Evolutionary conservation across 2,329 filamentous ascomycete genomes (phyloP).

Genomic region (Pseudogymnoascus sp.): DNA sequence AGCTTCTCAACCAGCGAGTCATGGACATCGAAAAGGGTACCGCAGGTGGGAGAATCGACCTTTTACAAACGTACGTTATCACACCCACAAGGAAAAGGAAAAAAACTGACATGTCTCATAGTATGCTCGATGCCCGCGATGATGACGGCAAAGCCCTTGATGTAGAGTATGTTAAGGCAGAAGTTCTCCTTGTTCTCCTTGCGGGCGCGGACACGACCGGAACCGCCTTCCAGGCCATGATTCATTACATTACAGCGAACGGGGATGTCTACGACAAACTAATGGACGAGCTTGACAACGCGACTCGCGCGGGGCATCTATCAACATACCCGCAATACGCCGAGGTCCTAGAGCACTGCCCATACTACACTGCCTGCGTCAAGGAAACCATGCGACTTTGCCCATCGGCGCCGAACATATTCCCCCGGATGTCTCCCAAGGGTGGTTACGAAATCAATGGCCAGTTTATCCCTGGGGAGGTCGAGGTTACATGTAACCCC

Average conservation of each 20-base stretch:
- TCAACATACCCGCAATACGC: slow-evolving; percentile 35
- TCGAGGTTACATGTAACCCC: slow-evolving; percentile 40
- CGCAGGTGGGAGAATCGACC: slow-evolving; percentile 38
- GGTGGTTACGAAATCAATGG: slow-evolving; percentile 23
- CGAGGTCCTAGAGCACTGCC: slow-evolving; percentile 36
- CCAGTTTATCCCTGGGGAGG: slow-evolving; percentile 22
- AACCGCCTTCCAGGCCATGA: slow-evolving; percentile 42
- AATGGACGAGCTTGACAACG: slow-evolving; percentile 40
- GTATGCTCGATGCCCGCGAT: slow-evolving; percentile 32
- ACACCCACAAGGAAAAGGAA: slow-evolving; percentile 11
- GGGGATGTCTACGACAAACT: slow-evolving; percentile 37
- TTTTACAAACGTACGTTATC: slow-evolving; percentile 42
- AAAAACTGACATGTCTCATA: slow-evolving; percentile 1
- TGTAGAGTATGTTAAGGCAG: slow-evolving; percentile 19
- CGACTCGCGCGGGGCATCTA: slow-evolving; percentile 28
- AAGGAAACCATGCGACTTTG: slow-evolving; percentile 44
- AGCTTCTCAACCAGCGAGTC: slow-evolving; percentile 41
- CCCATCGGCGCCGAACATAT: slow-evolving; percentile 44
- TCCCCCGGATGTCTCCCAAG: slow-evolving; percentile 38
- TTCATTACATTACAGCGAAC: slow-evolving; percentile 36
- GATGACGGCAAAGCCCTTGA: slow-evolving; percentile 23
- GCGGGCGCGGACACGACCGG: slow-evolving; percentile 47
- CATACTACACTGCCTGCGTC: slow-evolving; percentile 44
- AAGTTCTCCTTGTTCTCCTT: slow-evolving; percentile 30
- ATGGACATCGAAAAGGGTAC: slow-evolving; percentile 41